Conservation (phyloP, 1,139 yeast species). For the Lodderomyces pseudojiufengensis region DNA sequence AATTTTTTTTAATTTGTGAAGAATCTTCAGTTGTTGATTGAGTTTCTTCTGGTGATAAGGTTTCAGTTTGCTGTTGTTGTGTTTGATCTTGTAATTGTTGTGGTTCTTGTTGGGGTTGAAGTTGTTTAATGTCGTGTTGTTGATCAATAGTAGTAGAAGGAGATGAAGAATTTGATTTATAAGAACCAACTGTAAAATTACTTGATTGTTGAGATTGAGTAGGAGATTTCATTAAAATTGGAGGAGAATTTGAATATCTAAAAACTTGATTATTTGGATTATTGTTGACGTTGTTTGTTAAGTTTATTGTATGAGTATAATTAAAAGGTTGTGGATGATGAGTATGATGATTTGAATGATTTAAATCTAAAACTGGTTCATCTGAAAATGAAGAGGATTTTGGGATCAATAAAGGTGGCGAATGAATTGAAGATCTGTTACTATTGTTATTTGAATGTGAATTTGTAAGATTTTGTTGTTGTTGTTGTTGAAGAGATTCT, state of each 20-base stretch:
- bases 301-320: slow-evolving; percentile 3
- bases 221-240: slow-evolving; percentile 10
- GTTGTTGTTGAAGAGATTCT: slow-evolving; percentile 4
- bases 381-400: slow-evolving; percentile 5
- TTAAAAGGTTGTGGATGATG: not conserved
- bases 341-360: not conserved
- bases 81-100: too few relatives aligned
- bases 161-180: not conserved
- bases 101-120: too few relatives aligned
- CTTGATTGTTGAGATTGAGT: slow-evolving; percentile 3
- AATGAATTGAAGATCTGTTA: slow-evolving; percentile 6
- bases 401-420: slow-evolving; percentile 12
- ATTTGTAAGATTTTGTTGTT: not conserved
- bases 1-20: slow-evolving; percentile 14
- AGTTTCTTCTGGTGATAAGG: not conserved
- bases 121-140: too few relatives aligned
- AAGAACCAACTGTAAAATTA: not conserved
- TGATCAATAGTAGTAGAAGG: not conserved
- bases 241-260: slow-evolving; percentile 12
- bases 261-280: slow-evolving; percentile 2
- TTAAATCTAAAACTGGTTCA: not conserved
- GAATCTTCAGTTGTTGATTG: not conserved
- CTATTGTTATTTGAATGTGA: not conserved
- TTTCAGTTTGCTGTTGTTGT: not conserved
- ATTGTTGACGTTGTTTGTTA: not conserved